Evolutionary conservation across 441 rosid species (phyloP).

Genomic region (Mallotus japonicus): DNA sequence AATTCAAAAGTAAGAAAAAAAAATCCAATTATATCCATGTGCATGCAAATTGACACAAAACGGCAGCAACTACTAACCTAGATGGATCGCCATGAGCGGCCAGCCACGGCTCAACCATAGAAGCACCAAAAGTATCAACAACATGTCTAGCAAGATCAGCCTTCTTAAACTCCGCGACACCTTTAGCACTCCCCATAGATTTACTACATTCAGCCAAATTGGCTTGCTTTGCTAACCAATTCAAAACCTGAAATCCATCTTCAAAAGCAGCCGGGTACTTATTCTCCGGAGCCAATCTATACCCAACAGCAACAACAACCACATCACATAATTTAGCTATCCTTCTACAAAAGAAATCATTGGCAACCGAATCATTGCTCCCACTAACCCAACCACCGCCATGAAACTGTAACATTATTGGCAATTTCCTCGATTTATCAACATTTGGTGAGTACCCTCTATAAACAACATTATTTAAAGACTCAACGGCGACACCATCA

Average conservation of each 20-base stretch:
- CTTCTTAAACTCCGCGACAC: constrained; percentile 60
- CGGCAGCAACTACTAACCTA: constrained; percentile 43
- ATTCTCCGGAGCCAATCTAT: constrained; percentile 90
- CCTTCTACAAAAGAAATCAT: constrained; percentile 77
- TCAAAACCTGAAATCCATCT: constrained; percentile 76
- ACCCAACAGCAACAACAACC: constrained; percentile 83
- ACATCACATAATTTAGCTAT: constrained; percentile 77
- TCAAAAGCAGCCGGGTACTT: constrained; percentile 83
- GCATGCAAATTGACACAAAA: background rate
- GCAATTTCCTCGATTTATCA: constrained; percentile 48
- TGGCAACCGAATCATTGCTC: constrained; percentile 81
- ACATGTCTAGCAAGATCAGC: constrained; percentile 58
- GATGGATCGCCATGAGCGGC: constrained; percentile 95
- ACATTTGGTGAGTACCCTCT: constrained; percentile 63
- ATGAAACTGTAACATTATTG: constrained; percentile 85
- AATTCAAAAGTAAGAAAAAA: too few species aligned
- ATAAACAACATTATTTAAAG: constrained; percentile 39
- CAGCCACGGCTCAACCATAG: constrained; percentile 97
- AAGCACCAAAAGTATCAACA: constrained; percentile 79
- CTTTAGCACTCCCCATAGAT: constrained; percentile 54
- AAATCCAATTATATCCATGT: background rate
- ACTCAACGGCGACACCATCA: constrained; percentile 34
- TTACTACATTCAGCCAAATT: constrained; percentile 86
- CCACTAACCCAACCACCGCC: constrained; percentile 98
- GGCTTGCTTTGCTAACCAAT: constrained; percentile 92